These are phyloP conservation scores for Naganishia friedmannii DNA, from an alignment of 768 basidiomycete species.

Conservation along the genomic window DNA sequence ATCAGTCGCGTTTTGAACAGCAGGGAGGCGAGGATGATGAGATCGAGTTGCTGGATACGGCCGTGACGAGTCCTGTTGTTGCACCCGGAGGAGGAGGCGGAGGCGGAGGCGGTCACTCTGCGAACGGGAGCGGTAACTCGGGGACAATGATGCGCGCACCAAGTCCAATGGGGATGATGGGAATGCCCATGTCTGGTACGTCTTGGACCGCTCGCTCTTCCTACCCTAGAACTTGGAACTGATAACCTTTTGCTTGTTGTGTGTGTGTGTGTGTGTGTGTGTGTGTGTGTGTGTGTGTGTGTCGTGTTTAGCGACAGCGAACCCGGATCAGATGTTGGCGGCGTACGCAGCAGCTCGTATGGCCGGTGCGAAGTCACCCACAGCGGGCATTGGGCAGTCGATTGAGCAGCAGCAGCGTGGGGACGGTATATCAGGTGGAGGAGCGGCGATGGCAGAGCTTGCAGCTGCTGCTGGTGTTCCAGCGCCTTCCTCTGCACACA, in stretches of 20 bases:
- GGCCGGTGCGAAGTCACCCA: slow-evolving; percentile 17
- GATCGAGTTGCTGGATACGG: slow-evolving; percentile 40
- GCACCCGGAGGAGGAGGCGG: no score
- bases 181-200: slow-evolving; percentile 30
- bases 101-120: not conserved
- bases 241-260: not conserved
- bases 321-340: slow-evolving; percentile 50
- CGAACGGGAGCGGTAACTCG: not conserved
- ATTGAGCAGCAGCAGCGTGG: slow-evolving; percentile 4
- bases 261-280: no score
- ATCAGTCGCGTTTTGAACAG: not conserved
- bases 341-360: slow-evolving; percentile 47
- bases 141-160: not conserved
- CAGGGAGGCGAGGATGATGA: slow-evolving; percentile 23
- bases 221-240: slow-evolving; percentile 13
- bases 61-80: slow-evolving; percentile 5
- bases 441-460: not conserved
- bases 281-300: no score
- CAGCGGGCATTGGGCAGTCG: slow-evolving; percentile 5
- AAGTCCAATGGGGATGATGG: slow-evolving; percentile 34
- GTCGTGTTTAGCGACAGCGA: slow-evolving; percentile 16
- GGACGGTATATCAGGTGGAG: no score
- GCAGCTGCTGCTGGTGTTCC: not conserved
- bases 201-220: not conserved
- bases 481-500: no score